These are phyloP conservation scores for Colletotrichum liaoningense DNA, from an alignment of 2,329 filamentous ascomycete species.

Conservation along the genomic window DNA sequence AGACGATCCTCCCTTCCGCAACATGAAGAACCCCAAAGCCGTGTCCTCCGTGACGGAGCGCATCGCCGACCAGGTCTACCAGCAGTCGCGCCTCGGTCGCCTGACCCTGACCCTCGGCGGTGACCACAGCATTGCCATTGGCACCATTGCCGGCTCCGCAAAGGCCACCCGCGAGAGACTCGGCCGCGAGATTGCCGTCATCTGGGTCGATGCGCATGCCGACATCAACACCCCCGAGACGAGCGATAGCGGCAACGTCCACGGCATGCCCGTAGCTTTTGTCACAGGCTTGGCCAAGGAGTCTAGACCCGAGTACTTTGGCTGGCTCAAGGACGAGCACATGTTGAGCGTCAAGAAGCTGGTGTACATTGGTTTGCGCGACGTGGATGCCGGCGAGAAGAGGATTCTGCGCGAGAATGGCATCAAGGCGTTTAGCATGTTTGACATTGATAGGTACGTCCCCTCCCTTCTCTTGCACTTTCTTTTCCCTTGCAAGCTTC, in stretches of 20 bases:
- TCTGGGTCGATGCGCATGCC: slow-evolving; percentile 98
- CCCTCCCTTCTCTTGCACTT: too few relatives aligned
- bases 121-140: slow-evolving; percentile 96
- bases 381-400: slow-evolving; percentile 96
- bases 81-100: slow-evolving; percentile 83
- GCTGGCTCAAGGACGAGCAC: slow-evolving; percentile 85
- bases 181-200: slow-evolving; percentile 86
- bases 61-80: slow-evolving; percentile 87
- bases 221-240: slow-evolving; percentile 98
- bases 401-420: slow-evolving; percentile 86
- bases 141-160: slow-evolving; percentile 88
- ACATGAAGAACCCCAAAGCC: slow-evolving; percentile 93
- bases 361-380: slow-evolving; percentile 95
- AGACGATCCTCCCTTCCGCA: slow-evolving; percentile 81
- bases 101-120: slow-evolving; percentile 94
- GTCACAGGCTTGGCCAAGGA: slow-evolving; percentile 86
- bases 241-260: slow-evolving; percentile 90
- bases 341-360: slow-evolving; percentile 81
- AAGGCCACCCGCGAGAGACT: slow-evolving; percentile 88
- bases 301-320: slow-evolving; percentile 83
- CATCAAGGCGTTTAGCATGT: slow-evolving; percentile 98
- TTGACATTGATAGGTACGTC: slow-evolving; percentile 80
- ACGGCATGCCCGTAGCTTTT: slow-evolving; percentile 98
- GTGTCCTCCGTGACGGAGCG: slow-evolving; percentile 87
- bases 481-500: too few relatives aligned